phyloP scores from a whole-genome alignment of 345 rosid genomes.

The Lumnitzera racemosa region DNA sequence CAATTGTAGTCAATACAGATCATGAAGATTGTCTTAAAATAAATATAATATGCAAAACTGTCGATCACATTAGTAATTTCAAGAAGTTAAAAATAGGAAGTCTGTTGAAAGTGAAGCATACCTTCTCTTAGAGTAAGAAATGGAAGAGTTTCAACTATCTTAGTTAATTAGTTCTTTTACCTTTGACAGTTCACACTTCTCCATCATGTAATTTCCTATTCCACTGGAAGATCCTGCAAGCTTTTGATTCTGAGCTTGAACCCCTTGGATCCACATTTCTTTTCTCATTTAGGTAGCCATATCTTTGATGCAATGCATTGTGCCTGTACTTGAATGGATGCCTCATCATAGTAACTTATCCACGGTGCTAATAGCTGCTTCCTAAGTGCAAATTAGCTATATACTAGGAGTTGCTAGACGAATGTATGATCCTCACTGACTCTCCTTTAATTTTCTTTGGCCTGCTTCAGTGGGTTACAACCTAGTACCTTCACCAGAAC shows the following conservation, averaged over 20 bases:
- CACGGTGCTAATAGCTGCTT: not conserved
- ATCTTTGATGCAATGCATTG: no score
- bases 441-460: not conserved
- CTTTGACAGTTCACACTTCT: not conserved
- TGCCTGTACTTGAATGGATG: no score
- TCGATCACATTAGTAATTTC: not conserved
- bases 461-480: conserved; percentile 51
- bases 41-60: no score
- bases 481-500: conserved; percentile 20
- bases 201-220: no score
- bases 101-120: not conserved
- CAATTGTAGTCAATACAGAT: no score
- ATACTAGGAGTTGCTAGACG: not conserved
- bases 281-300: no score
- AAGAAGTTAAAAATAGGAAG: not conserved
- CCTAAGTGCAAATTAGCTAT: no score
- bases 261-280: no score
- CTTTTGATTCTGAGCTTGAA: no score
- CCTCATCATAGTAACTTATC: no score
- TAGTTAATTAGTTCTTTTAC: not conserved
- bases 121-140: not conserved
- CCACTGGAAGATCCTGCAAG: no score
- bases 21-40: no score
- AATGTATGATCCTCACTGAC: not conserved
- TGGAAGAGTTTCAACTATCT: not conserved